Evolutionary conservation across 441 rosid genomes (phyloP).

Genomic region (Aquilaria agallochum): DNA sequence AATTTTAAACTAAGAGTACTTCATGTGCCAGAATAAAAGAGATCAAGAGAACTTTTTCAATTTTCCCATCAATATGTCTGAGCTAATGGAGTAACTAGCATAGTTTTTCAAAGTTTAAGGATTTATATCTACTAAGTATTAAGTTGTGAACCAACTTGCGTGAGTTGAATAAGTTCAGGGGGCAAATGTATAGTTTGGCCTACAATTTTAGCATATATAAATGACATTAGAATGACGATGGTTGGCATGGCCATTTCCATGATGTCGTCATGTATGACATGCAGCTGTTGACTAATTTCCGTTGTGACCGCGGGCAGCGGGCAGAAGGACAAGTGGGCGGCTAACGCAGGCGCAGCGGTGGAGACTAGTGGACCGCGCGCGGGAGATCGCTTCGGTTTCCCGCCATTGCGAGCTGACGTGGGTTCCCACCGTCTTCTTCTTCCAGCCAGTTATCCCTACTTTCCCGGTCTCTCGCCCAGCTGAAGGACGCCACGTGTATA

Average conservation of each 20-base stretch:
- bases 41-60: too few species aligned
- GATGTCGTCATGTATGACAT: background rate
- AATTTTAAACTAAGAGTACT: too few species aligned
- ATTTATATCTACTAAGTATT: too few species aligned
- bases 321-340: constrained; percentile 12
- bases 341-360: constrained; percentile 18
- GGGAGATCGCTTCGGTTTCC: constrained; percentile 31
- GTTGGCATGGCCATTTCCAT: background rate
- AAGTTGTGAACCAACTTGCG: too few species aligned
- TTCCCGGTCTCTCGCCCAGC: background rate
- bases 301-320: background rate
- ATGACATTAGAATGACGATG: background rate
- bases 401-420: constrained; percentile 33
- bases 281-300: too few species aligned
- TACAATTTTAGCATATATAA: too few species aligned
- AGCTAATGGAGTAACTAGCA: too few species aligned
- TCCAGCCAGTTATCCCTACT: constrained; percentile 25
- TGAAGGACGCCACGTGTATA: constrained; percentile 7
- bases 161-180: too few species aligned
- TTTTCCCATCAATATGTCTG: too few species aligned
- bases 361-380: constrained; percentile 26
- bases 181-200: too few species aligned
- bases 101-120: too few species aligned
- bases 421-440: constrained; percentile 21
- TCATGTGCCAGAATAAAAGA: too few species aligned